Evolutionary conservation across 768 basidiomycete species (phyloP), one percentile per base, ranked within the genome.

Genomic region (Steccherinum ochraceum): DNA sequence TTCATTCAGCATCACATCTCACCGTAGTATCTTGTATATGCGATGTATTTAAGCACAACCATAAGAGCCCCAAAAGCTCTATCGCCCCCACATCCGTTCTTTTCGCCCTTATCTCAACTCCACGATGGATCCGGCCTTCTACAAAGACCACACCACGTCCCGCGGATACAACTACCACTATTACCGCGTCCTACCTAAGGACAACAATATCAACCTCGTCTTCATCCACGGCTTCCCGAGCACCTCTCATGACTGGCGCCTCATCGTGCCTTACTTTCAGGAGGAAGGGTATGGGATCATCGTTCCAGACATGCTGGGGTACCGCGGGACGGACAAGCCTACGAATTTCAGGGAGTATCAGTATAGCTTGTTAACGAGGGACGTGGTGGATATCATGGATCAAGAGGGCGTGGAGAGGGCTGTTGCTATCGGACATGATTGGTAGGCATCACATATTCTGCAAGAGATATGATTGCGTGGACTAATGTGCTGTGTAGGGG

Each of bases 271-370:
- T 40, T 64, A 65, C 59, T 68, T 78, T 58, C 49, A 63, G 35
- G 58, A 63, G 24, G 59, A 62, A 49, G 76, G 77, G 18, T 75
- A 71, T 41, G 70, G 74, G 10, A 24, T 77, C 13, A 57, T 78
- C 45, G 71, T 67, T n/a, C 76, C 76, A 0, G 77, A 78, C 57
- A 67, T 76, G 55, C 68, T 78, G n/a, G 78, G 77, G 11, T 69
- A 66, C 35, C 77, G 75, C 12, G 68, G 59, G n/a, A 76, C 78
- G 3, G 68, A 68, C 51, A 77, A 75, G 56, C 68, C 75, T 4
- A 52, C 49, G 0, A 62, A 68, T 20, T 45, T 49, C 4, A 52
- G 56, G 16, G 40, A 48, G 42, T 72, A 68, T 56, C 56, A 54
- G 2, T 53, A 48, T 2, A 64, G 56, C 26, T 48, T 45, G 27